Conservation (phyloP, 371 early-diverging fungal genomes). For the Mucor plumbeus region DNA sequence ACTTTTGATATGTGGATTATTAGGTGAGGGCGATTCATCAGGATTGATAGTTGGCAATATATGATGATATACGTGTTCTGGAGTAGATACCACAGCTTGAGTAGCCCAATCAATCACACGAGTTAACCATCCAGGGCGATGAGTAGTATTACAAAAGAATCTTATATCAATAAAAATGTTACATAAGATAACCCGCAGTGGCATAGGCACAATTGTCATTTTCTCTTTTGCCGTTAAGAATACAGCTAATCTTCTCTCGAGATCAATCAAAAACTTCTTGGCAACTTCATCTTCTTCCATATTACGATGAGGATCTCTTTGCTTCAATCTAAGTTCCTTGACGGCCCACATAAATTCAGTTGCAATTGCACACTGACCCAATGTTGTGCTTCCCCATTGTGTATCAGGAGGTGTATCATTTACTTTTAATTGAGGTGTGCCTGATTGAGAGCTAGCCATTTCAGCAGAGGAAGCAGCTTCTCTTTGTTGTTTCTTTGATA, state of each 20-base stretch:
- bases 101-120: slow-evolving; percentile 63
- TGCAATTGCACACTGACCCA: slow-evolving; percentile 66
- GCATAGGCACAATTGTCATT: slow-evolving; percentile 53
- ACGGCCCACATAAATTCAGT: slow-evolving; percentile 65
- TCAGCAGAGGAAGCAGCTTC: slow-evolving; percentile 2
- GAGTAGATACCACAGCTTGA: slow-evolving; percentile 33
- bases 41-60: slow-evolving; percentile 6
- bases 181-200: slow-evolving; percentile 60
- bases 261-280: slow-evolving; percentile 68
- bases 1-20: slow-evolving; percentile 6
- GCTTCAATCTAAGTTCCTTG: slow-evolving; percentile 47
- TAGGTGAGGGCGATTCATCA: slow-evolving; percentile 15
- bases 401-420: background rate
- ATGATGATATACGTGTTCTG: slow-evolving; percentile 3
- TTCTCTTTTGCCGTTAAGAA: slow-evolving; percentile 67
- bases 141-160: slow-evolving; percentile 68
- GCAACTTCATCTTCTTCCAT: slow-evolving; percentile 65
- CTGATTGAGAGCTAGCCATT: background rate
- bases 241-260: slow-evolving; percentile 62
- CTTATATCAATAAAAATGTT: slow-evolving; percentile 63
- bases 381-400: slow-evolving; percentile 64
- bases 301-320: slow-evolving; percentile 38
- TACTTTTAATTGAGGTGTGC: background rate
- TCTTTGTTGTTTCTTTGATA: slow-evolving; percentile 15
- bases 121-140: slow-evolving; percentile 65